phyloP scores from a whole-genome alignment of 768 basidiomycete genomes.

The Agrocybe praecox region DNA sequence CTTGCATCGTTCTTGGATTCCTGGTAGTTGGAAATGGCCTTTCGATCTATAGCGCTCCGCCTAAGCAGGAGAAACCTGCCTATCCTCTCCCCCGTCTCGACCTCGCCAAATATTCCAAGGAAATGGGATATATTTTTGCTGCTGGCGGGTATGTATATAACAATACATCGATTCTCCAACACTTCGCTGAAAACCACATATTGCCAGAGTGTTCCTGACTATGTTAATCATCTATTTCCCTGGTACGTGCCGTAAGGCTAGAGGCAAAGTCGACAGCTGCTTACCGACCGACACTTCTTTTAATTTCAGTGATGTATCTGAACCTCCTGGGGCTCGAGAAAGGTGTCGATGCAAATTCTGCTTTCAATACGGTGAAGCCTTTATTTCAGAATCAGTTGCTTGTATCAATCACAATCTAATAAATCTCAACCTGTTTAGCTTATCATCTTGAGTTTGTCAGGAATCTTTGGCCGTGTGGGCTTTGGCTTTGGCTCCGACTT shows the following conservation, averaged over 20 bases:
- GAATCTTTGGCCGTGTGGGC: conserved; percentile 35
- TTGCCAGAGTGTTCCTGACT: conserved; percentile 16
- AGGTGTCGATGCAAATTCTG: conserved; percentile 39
- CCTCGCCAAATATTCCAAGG: conserved; percentile 32
- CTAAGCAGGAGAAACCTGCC: conserved; percentile 19
- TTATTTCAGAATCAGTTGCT: conserved; percentile 1
- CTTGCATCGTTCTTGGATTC: conserved; percentile 25
- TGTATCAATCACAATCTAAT: conserved; percentile 15
- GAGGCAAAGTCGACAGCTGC: background rate
- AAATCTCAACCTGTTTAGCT: conserved; percentile 26
- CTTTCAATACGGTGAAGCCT: conserved; percentile 46
- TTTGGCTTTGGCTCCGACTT: conserved; percentile 37
- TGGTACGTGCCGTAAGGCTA: conserved; percentile 27
- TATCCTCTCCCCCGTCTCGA: conserved; percentile 26
- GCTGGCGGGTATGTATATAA: conserved; percentile 25
- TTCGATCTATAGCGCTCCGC: conserved; percentile 19
- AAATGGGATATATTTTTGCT: conserved; percentile 28
- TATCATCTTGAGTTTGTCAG: conserved; percentile 35
- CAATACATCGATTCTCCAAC: conserved; percentile 1
- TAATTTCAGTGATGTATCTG: conserved; percentile 48
- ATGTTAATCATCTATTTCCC: conserved; percentile 33
- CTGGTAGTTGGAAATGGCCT: conserved; percentile 28
- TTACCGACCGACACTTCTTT: background rate
- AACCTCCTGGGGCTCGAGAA: conserved; percentile 49
- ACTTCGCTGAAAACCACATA: conserved; percentile 9